Evolutionary conservation across 768 basidiomycete genomes (phyloP).

Genomic region (Tulasnella sp.): DNA sequence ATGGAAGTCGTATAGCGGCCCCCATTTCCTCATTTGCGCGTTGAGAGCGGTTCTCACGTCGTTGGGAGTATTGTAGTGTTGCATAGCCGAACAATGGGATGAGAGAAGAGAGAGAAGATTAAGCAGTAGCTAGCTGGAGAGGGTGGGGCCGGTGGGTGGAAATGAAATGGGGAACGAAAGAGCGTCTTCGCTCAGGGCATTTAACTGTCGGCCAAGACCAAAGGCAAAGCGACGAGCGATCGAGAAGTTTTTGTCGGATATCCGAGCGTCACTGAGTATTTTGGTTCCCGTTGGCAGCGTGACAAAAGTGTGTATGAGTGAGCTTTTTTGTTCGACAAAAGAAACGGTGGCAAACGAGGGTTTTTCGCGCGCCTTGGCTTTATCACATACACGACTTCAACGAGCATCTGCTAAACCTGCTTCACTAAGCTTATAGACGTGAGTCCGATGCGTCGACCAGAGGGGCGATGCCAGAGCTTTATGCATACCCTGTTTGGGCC

Average conservation of each 20-base stretch:
- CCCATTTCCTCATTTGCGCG: neutral
- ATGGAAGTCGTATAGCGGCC: neutral
- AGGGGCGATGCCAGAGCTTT: no score
- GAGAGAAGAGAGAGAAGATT: neutral
- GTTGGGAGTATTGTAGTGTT: neutral
- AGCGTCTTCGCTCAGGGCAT: no score
- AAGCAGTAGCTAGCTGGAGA: neutral
- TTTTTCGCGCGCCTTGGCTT: no score
- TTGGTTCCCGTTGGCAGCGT: neutral
- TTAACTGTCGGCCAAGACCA: no score
- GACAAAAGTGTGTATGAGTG: neutral
- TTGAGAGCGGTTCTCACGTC: neutral
- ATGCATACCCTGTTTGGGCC: no score
- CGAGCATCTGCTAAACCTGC: no score
- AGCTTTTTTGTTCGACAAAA: neutral
- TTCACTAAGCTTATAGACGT: no score
- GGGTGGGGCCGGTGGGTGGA: neutral
- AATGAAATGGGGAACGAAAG: no score
- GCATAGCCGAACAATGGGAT: neutral
- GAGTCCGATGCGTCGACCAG: no score
- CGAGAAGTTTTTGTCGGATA: neutral
- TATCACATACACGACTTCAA: no score
- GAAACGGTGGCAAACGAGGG: neutral
- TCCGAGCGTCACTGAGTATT: neutral
- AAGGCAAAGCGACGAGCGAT: no score